Base-by-base conservation (phyloP, 495 filamentous ascomycete species). In the Trichoderma gamsii region DNA sequence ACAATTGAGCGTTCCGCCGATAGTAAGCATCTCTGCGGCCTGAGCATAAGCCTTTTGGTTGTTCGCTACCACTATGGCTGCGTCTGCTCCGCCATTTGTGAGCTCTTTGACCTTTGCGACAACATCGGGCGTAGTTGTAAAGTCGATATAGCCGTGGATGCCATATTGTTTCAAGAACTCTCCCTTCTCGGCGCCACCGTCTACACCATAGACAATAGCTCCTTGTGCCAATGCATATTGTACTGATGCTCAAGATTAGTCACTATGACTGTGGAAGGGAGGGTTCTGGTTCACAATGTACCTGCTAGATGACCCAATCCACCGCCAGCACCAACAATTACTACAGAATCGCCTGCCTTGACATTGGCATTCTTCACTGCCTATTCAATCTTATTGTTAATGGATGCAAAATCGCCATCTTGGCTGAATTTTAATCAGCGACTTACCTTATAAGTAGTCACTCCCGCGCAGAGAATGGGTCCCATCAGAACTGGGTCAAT, bases 21-120 rank as follows among this genome's bases (percentile, higher is more conserved):
- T 76, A 5, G 79, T 79, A 44, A 85, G 73, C 82, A 84, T 83
- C 16, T 83, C 82, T 41, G 80, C 81, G 0, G 81, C 81, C 68
- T 79, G 77, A 0, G 79, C 72, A 68, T 82, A 84, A 0, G 82
- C 82, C 29, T 78, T 78, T 25, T 77, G 74, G 69, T 71, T 81
- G 1, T 80, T 80, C 0, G 80, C 80, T 8, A 80, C 80, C 4
- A 83, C 79, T 11, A 83, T 70, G 29, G 68, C 69, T 23, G 69
- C 69, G 32, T 65, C 56, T n/a, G 69, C 69, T 18, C 82, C 81
- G 4, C 82, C 72, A 0, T 74, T 71, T 8, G 82, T 83, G 52
- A 82, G 76, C 9, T 79, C 75, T 35, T 74, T 74, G 9, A 83
- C 78, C 4, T 71, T 75, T 66, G 75, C 70, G n/a, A 77, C 71